Percentiles rank a stretch among this genome's conserved stretches.
phyloP scores from a whole-genome alignment of 1,139 yeast species.

The Geotrichum reessii region DNA sequence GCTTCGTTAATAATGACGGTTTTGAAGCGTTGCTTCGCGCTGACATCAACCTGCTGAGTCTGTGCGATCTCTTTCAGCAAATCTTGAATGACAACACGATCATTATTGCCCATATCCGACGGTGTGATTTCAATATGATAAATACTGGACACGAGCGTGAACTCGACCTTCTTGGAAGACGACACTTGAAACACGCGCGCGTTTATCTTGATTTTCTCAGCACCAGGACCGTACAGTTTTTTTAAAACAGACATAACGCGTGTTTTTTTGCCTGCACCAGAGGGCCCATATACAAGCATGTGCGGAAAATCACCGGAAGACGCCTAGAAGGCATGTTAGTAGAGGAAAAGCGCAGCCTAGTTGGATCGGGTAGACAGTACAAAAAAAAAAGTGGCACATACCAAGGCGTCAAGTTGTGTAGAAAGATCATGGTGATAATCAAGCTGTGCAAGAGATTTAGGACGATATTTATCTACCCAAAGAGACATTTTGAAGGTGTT shows the following conservation, averaged over 20 bases:
- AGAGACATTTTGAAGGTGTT: slow-evolving; percentile 54
- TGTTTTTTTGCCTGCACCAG: slow-evolving; percentile 96
- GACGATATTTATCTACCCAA: slow-evolving; percentile 96
- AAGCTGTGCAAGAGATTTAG: slow-evolving; percentile 56
- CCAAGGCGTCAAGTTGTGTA: slow-evolving; percentile 53
- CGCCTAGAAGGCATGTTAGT: slow-evolving; percentile 7
- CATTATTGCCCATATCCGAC: slow-evolving; percentile 92
- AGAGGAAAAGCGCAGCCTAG: background rate
- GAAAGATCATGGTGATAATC: slow-evolving; percentile 67
- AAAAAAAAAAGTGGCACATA: background rate
- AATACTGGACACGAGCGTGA: slow-evolving; percentile 84
- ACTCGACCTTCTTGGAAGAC: slow-evolving; percentile 70
- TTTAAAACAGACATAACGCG: slow-evolving; percentile 75
- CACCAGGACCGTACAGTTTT: slow-evolving; percentile 77
- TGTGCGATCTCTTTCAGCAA: slow-evolving; percentile 90
- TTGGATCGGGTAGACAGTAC: background rate
- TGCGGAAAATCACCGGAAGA: slow-evolving; percentile 87
- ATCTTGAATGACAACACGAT: slow-evolving; percentile 90
- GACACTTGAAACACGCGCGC: slow-evolving; percentile 72
- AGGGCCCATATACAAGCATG: slow-evolving; percentile 84
- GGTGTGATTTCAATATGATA: slow-evolving; percentile 95
- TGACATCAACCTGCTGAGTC: slow-evolving; percentile 83
- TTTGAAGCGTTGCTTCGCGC: slow-evolving; percentile 72
- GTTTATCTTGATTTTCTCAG: slow-evolving; percentile 81
- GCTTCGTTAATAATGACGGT: slow-evolving; percentile 94